Evolutionary conservation across 306 rosid genomes (phyloP).

Genomic region (Gleditsia sinensis): DNA sequence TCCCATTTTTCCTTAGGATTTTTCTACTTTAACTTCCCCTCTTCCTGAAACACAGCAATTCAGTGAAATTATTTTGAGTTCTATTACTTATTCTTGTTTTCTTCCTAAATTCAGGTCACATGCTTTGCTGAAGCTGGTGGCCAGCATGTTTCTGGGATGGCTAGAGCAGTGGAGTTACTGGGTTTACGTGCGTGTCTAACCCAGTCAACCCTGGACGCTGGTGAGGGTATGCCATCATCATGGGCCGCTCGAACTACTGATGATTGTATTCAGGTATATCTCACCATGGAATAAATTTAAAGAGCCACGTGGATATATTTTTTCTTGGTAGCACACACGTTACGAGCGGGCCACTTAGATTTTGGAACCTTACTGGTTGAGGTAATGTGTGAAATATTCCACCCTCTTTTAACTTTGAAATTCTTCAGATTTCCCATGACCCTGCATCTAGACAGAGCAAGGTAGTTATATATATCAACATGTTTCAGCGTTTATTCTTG

Average conservation of each 20-base stretch:
- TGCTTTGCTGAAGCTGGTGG: constrained; percentile 98
- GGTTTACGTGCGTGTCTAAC: constrained; percentile 87
- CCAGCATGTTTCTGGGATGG: constrained; percentile 81
- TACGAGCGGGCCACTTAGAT: neutral
- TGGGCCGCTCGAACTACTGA: constrained; percentile 65
- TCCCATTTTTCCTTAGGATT: neutral
- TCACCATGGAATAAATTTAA: neutral
- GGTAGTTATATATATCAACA: neutral
- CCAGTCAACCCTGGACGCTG: constrained; percentile 80
- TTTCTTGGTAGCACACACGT: neutral
- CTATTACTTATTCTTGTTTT: neutral
- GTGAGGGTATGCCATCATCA: constrained; percentile 69
- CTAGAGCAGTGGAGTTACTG: constrained; percentile 61
- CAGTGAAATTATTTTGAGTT: neutral
- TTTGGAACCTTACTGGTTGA: neutral
- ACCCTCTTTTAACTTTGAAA: neutral
- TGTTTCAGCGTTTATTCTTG: neutral
- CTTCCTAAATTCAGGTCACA: constrained; percentile 58
- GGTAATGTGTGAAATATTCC: neutral
- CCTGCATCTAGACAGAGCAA: neutral
- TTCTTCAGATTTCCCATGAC: neutral
- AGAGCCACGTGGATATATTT: neutral
- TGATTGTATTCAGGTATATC: constrained; percentile 65
- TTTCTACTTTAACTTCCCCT: neutral
- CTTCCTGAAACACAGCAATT: neutral